A percentile compares a stretch with the other conserved stretches of the same genome.
These are phyloP conservation scores for Xylariaceae sp. DNA, from an alignment of 2,329 filamentous ascomycete species.

Conservation along the genomic window DNA sequence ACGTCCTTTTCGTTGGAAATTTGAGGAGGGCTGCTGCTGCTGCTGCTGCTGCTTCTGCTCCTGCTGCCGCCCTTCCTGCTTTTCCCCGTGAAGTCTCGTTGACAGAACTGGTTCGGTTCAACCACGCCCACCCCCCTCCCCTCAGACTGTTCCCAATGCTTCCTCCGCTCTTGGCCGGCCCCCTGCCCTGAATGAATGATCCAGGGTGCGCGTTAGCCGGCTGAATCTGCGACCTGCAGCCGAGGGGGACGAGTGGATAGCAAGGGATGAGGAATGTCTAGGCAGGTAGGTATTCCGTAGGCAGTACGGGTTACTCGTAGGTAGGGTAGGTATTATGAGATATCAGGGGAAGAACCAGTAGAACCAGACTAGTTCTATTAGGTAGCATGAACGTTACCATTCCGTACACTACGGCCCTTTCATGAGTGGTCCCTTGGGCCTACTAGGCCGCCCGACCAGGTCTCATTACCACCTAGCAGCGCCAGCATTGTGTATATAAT, in stretches of 20 bases:
- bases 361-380: constrained; percentile 19
- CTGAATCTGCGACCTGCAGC: constrained; percentile 20
- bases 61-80: neutral
- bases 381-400: constrained; percentile 20
- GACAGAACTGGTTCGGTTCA: constrained; percentile 7
- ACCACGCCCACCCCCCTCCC: neutral
- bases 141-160: too few relatives aligned
- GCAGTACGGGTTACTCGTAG: neutral
- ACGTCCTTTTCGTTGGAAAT: constrained; percentile 4
- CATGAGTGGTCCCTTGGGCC: constrained; percentile 28
- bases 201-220: constrained; percentile 17
- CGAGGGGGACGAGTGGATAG: constrained; percentile 19
- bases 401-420: constrained; percentile 15
- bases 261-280: constrained; percentile 12
- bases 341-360: constrained; percentile 10
- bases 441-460: constrained; percentile 29
- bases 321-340: neutral
- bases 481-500: constrained; percentile 10
- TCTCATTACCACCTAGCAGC: constrained; percentile 22
- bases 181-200: neutral
- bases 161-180: constrained; percentile 10
- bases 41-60: neutral
- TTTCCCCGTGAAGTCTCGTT: constrained; percentile 11
- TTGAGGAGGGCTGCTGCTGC: constrained; percentile 10
- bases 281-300: neutral